phyloP scores from a whole-genome alignment of 164 flowering plant species.

The Liriodendron chinense region DNA sequence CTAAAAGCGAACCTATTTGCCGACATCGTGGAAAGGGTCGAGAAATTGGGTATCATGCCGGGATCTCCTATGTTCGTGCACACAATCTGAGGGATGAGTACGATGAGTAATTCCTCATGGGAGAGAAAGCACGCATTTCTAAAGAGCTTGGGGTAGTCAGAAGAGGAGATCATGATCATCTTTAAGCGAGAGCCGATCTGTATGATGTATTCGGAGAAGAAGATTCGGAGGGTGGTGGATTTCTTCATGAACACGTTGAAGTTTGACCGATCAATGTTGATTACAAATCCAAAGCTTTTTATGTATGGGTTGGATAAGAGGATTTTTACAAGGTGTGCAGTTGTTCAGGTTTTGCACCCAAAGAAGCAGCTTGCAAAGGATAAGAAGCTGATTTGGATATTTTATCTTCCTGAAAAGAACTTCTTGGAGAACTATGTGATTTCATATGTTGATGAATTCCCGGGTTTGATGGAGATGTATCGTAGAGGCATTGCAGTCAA shows the following conservation, averaged over 20 bases:
- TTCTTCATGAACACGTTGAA: conserved; percentile 17
- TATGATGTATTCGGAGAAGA: conserved; percentile 17
- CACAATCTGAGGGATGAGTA: conserved; percentile 4
- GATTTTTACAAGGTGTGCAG: conserved; percentile 16
- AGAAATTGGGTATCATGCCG: neutral
- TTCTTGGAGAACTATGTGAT: neutral
- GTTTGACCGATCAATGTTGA: conserved; percentile 5
- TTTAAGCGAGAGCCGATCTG: conserved; percentile 9
- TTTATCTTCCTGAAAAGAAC: neutral
- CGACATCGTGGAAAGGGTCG: neutral
- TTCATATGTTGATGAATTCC: neutral
- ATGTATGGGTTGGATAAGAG: conserved; percentile 11
- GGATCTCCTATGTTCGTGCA: neutral
- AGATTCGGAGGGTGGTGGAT: conserved; percentile 9
- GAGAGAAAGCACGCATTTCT: conserved; percentile 11
- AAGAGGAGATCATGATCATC: conserved; percentile 12
- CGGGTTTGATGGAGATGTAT: too few relatives aligned
- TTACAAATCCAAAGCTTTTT: conserved; percentile 13
- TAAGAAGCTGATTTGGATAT: neutral
- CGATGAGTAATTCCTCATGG: conserved; percentile 16
- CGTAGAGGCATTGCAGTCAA: too few relatives aligned
- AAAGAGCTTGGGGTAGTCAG: conserved; percentile 22
- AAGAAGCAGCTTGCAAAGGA: conserved; percentile 1
- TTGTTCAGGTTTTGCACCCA: conserved; percentile 14
- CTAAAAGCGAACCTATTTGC: neutral